Evolutionary conservation across 331 rosid genomes (phyloP).

Genomic region (Malus hybrid): DNA sequence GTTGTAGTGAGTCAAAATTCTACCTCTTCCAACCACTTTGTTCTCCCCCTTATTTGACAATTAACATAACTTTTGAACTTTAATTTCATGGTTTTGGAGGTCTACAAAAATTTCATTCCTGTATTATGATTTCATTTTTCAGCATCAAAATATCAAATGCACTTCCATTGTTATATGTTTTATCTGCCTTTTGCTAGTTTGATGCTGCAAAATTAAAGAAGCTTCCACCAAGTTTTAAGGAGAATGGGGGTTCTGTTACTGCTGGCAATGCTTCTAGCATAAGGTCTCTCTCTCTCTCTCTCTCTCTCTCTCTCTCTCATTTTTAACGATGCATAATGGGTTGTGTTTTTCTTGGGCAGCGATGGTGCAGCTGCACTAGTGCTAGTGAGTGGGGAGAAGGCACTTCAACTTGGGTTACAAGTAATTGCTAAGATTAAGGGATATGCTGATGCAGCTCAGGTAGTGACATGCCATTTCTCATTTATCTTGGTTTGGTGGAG

Average conservation of each 20-base stretch:
- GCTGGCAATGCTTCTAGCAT: constrained; percentile 95
- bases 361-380: constrained; percentile 94
- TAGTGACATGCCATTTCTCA: constrained; percentile 11
- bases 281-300: constrained; percentile 39
- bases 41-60: background rate
- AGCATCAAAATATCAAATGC: background rate
- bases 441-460: constrained; percentile 95
- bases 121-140: background rate
- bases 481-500: constrained; percentile 1
- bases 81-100: background rate
- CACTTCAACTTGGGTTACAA: constrained; percentile 68
- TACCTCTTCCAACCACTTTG: background rate
- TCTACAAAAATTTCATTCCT: background rate
- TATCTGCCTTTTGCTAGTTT: constrained; percentile 42
- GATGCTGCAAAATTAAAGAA: constrained; percentile 77
- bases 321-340: background rate
- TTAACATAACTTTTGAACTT: background rate
- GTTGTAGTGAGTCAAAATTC: background rate
- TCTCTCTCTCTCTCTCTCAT: constrained; percentile 1
- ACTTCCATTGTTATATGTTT: background rate
- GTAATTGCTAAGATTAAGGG: constrained; percentile 89
- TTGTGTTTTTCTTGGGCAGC: constrained; percentile 37
- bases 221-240: constrained; percentile 82
- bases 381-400: constrained; percentile 86
- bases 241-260: constrained; percentile 81